Conservation (phyloP, 2,329 filamentous ascomycete genomes). For the Tolypocladium endophyticum region DNA sequence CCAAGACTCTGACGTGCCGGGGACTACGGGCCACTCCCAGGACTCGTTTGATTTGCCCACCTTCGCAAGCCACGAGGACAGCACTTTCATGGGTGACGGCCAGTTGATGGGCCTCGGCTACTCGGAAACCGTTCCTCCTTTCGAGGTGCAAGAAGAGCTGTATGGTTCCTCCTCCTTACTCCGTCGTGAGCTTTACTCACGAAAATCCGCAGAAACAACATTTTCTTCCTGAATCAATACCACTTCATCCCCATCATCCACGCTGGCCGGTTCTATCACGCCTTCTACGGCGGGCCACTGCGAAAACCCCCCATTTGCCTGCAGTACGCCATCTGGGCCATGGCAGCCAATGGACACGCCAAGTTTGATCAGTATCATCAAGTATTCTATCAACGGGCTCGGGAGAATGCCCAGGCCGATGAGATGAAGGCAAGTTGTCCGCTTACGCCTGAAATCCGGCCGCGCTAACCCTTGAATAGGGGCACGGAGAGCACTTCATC, state of each 20-base stretch:
- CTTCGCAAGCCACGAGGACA: conserved; percentile 1
- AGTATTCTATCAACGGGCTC: conserved; percentile 69
- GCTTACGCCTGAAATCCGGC: too few species aligned
- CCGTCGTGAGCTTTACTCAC: neutral
- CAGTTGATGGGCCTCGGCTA: conserved; percentile 66
- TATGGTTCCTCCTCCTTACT: conserved; percentile 28
- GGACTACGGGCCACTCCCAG: conserved; percentile 2
- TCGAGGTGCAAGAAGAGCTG: conserved; percentile 75
- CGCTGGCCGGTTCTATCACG: conserved; percentile 60
- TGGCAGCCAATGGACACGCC: conserved; percentile 59
- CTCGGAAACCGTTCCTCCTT: conserved; percentile 69
- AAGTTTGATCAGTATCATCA: conserved; percentile 65
- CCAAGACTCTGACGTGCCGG: conserved; percentile 5
- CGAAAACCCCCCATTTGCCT: conserved; percentile 74
- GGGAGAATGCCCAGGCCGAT: conserved; percentile 74
- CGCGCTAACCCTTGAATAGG: conserved; percentile 24
- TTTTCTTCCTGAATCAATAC: conserved; percentile 70
- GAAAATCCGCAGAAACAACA: conserved; percentile 42
- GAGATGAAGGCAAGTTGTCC: conserved; percentile 57
- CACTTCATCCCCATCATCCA: conserved; percentile 69
- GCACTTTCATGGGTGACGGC: conserved; percentile 6
- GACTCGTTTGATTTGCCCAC: conserved; percentile 8
- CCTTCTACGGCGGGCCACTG: conserved; percentile 60
- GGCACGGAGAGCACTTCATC: conserved; percentile 69
- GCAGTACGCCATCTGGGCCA: conserved; percentile 81